Percentiles rank a stretch among this genome's conserved stretches.
Evolutionary conservation across 345 rosid species (phyloP).

Genomic region (Aquilaria malaccensis): DNA sequence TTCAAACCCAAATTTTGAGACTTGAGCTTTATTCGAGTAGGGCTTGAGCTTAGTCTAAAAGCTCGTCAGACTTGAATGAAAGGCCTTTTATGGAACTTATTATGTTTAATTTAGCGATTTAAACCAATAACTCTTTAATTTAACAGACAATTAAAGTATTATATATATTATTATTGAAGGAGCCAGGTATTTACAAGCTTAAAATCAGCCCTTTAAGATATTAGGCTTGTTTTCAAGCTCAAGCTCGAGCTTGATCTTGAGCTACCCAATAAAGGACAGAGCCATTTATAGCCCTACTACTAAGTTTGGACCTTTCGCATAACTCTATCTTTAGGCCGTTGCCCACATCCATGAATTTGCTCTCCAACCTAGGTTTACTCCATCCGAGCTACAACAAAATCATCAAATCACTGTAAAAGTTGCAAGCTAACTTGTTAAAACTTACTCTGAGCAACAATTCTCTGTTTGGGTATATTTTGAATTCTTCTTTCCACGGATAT

Average conservation of each 20-base stretch:
- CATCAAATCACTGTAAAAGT: slow-evolving; percentile 53
- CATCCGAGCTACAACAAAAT: slow-evolving; percentile 76
- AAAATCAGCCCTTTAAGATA: slow-evolving; percentile 27
- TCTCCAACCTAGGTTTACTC: slow-evolving; percentile 39
- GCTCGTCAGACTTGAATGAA: no score
- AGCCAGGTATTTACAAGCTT: no score
- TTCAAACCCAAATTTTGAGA: no score
- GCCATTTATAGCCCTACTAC: slow-evolving; percentile 31
- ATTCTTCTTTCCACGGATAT: slow-evolving; percentile 44
- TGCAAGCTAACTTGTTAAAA: slow-evolving; percentile 45
- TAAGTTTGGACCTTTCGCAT: slow-evolving; percentile 50
- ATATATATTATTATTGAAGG: no score
- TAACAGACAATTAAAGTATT: no score
- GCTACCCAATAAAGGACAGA: not conserved
- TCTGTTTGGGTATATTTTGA: slow-evolving; percentile 49
- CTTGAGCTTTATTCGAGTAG: no score
- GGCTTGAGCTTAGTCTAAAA: no score
- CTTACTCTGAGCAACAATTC: slow-evolving; percentile 63
- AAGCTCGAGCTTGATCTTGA: slow-evolving; percentile 54
- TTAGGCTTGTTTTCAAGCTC: slow-evolving; percentile 61
- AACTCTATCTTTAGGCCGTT: slow-evolving; percentile 57
- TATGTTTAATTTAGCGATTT: no score
- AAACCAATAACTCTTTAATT: no score
- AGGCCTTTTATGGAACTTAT: no score
- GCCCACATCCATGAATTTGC: slow-evolving; percentile 32